These are phyloP conservation scores for Pseudocercospora cruenta DNA, from an alignment of 2,329 filamentous ascomycete genomes.

Conservation along the genomic window DNA sequence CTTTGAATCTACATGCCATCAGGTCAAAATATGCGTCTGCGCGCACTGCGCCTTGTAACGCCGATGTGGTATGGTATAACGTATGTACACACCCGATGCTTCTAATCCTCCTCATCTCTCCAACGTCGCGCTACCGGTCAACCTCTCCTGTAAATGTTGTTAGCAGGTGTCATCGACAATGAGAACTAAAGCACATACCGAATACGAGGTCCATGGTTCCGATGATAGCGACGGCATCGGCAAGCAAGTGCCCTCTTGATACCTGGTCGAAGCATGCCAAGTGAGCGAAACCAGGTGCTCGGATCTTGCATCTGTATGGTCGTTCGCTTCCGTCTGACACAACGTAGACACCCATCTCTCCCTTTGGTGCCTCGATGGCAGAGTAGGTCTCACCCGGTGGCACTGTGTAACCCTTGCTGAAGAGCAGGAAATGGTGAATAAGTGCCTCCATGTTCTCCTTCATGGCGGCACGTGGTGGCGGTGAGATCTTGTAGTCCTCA, in stretches of 20 bases:
- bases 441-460: constrained; percentile 99
- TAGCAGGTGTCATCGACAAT: too few relatives aligned
- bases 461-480: constrained; percentile 95
- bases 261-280: constrained; percentile 93
- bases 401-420: constrained; percentile 97
- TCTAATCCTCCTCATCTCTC: too few relatives aligned
- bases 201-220: constrained; percentile 72
- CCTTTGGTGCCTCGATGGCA: constrained; percentile 98
- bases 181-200: too few relatives aligned
- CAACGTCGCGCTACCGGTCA: constrained; percentile 18
- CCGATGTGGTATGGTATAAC: too few relatives aligned
- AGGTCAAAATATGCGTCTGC: too few relatives aligned
- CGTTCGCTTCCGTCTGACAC: constrained; percentile 96
- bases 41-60: too few relatives aligned
- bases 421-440: constrained; percentile 98
- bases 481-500: constrained; percentile 98
- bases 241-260: constrained; percentile 86
- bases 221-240: constrained; percentile 95
- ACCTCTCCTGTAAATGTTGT: constrained; percentile 5
- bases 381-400: constrained; percentile 98
- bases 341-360: constrained; percentile 97
- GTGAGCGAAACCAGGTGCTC: constrained; percentile 95
- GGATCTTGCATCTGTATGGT: constrained; percentile 96
- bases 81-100: too few relatives aligned
- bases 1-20: too few relatives aligned